A percentile compares a stretch with the other conserved stretches of the same genome.
phyloP scores from a whole-genome alignment of 768 basidiomycete genomes.

The Sarcomyxa edulis region DNA sequence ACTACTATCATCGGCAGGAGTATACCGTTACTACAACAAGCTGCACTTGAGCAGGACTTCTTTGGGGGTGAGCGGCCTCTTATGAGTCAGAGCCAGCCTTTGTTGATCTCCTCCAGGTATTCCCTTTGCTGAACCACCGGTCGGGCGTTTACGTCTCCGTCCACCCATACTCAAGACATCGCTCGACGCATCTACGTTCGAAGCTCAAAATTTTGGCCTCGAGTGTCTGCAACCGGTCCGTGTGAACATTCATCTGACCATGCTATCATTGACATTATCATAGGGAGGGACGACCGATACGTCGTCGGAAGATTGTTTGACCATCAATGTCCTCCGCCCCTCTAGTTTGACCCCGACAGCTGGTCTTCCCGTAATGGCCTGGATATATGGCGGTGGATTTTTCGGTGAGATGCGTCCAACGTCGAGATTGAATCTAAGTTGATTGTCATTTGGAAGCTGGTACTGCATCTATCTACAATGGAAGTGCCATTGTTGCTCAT shows the following conservation, averaged over 20 bases:
- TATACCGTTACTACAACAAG: too few relatives aligned
- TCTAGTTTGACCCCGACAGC: constrained; percentile 10
- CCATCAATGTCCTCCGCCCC: constrained; percentile 36
- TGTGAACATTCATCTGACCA: neutral
- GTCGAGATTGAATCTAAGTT: neutral
- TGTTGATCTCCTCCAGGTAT: constrained; percentile 28
- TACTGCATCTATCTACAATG: constrained; percentile 22
- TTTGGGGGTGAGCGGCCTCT: constrained; percentile 32
- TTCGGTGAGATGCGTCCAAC: too few relatives aligned
- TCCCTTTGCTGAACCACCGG: constrained; percentile 49
- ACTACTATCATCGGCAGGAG: constrained; percentile 33
- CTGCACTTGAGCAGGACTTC: constrained; percentile 35
- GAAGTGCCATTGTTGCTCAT: constrained; percentile 17
- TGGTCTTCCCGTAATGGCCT: constrained; percentile 36
- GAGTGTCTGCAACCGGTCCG: constrained; percentile 18
- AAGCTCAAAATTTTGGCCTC: constrained; percentile 18
- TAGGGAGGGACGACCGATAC: too few relatives aligned
- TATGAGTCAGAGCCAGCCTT: neutral
- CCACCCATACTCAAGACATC: constrained; percentile 32
- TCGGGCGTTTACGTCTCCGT: constrained; percentile 40
- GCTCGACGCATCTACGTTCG: constrained; percentile 13
- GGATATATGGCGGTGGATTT: constrained; percentile 23
- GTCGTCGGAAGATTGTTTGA: constrained; percentile 43
- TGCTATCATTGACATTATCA: neutral
- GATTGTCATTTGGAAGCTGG: constrained; percentile 4